Conservation (phyloP, 768 basidiomycete genomes). For the Mycena filopes region DNA sequence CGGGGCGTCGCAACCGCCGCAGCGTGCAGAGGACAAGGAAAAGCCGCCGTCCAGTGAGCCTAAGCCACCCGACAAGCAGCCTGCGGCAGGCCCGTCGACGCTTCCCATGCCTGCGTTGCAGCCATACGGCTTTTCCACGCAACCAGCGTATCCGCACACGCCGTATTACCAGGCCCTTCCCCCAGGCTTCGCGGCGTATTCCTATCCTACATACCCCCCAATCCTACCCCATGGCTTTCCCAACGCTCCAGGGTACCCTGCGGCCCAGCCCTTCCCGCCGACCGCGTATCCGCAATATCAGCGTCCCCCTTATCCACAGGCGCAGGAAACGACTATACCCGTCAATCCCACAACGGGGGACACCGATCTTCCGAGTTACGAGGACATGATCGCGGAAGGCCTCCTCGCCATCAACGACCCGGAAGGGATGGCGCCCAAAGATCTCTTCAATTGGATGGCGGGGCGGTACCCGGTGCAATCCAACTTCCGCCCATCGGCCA, state of each 20-base stretch:
- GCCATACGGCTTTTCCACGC: conserved; percentile 63
- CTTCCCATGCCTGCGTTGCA: conserved; percentile 59
- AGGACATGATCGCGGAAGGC: conserved; percentile 92
- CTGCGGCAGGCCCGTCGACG: conserved; percentile 29
- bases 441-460: conserved; percentile 87
- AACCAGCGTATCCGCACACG: conserved; percentile 70
- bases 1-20: conserved; percentile 16
- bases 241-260: conserved; percentile 41
- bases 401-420: conserved; percentile 71
- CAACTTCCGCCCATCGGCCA: conserved; percentile 92
- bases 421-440: conserved; percentile 86
- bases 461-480: conserved; percentile 82
- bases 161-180: conserved; percentile 70
- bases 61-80: conserved; percentile 40
- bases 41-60: conserved; percentile 35
- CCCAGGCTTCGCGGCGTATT: conserved; percentile 56
- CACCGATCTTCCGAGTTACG: conserved; percentile 84
- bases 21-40: conserved; percentile 30
- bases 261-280: conserved; percentile 39
- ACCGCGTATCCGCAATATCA: conserved; percentile 22
- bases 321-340: conserved; percentile 37
- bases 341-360: conserved; percentile 36
- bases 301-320: conserved; percentile 33
- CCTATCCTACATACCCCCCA: conserved; percentile 49
- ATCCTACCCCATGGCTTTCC: conserved; percentile 47